Evolutionary conservation across 371 early-diverging fungal species (phyloP).

Genomic region (Chytridiales sp.): DNA sequence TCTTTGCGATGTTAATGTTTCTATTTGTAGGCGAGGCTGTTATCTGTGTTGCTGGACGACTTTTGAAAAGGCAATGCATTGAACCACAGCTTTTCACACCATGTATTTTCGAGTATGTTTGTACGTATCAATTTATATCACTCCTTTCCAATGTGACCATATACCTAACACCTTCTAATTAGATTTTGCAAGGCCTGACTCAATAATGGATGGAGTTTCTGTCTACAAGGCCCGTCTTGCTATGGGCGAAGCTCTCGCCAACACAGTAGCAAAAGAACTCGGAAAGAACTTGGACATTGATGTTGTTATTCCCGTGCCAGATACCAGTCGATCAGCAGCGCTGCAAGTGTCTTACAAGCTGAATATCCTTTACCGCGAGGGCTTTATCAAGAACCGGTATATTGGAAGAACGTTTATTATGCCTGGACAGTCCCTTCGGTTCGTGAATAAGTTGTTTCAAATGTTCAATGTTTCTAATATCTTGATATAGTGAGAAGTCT

Average conservation of each 20-base stretch:
- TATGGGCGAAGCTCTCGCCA: constrained; percentile 95
- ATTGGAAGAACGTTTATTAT: constrained; percentile 98
- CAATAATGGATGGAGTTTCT: constrained; percentile 95
- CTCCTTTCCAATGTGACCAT: not conserved
- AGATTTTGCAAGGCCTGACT: constrained; percentile 96
- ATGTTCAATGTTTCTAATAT: constrained; percentile 7
- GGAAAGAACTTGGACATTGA: constrained; percentile 83
- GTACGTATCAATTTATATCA: constrained; percentile 12
- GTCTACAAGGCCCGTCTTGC: constrained; percentile 96
- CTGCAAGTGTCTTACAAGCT: constrained; percentile 86
- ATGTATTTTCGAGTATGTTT: constrained; percentile 97
- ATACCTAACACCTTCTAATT: constrained; percentile 23
- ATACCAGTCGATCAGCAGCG: constrained; percentile 92
- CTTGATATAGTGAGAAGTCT: constrained; percentile 57
- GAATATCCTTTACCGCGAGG: constrained; percentile 89
- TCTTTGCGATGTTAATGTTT: not conserved
- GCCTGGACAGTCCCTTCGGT: constrained; percentile 87
- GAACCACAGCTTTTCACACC: constrained; percentile 65
- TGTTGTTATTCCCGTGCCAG: constrained; percentile 96
- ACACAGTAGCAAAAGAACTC: constrained; percentile 66
- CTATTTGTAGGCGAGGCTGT: constrained; percentile 84
- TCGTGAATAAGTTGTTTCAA: not conserved
- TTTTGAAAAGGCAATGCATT: constrained; percentile 67
- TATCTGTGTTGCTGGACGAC: constrained; percentile 74
- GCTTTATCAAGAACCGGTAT: constrained; percentile 97